Base-by-base conservation (phyloP, 2,329 filamentous ascomycete genomes). In the Laburnicola sp. region DNA sequence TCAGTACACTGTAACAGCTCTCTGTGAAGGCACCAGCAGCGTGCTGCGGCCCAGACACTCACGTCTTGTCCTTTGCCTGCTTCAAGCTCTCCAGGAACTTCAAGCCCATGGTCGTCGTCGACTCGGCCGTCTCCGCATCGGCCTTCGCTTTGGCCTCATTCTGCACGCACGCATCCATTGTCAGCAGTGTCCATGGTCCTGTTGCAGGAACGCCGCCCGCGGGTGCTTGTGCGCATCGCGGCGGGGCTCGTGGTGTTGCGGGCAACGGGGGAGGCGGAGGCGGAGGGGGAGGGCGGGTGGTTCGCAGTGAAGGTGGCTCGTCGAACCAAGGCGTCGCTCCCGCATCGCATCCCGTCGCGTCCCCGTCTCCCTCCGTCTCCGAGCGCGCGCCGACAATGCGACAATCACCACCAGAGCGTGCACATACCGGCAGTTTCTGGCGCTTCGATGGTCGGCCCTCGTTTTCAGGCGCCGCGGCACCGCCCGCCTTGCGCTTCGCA, bases 21-120 rank as follows among this genome's bases (percentile, higher is more conserved):
- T 34, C 22, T 8, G 27, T 30, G 22, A 21, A 22, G 21, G 28
- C 22, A 35, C 30, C 28, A 27, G 25, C 32, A 25, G 44, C 45
- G 27, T 36, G 45, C 27, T n/a, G 48, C 27, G 39, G 36, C 27
- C 46, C 25, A 50, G 53, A 54, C 51, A 78, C 82, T 65, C 80
- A 93, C 89, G 82, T 89, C 76, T 95, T 95, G 72, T 95, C 91
- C 56, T 85, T 84, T 22, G 89, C 90, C 58, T 83, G 81, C 62
- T 86, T 86, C 66, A 96, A 83, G 66, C 86, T 85, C 47, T 89
- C 85, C 38, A 95, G 76, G 65, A 95, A 88, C 59, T 81, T 82
- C 62, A 89, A 75, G 32, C 91, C 91, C 64, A 85, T 82, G 48
- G 85, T 81, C 10, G 85, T 86, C 2, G 88, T 92, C 11, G 85